These are phyloP conservation scores for Vitis rupestris DNA, from an alignment of 164 flowering plant genomes.

Conservation along the genomic window DNA sequence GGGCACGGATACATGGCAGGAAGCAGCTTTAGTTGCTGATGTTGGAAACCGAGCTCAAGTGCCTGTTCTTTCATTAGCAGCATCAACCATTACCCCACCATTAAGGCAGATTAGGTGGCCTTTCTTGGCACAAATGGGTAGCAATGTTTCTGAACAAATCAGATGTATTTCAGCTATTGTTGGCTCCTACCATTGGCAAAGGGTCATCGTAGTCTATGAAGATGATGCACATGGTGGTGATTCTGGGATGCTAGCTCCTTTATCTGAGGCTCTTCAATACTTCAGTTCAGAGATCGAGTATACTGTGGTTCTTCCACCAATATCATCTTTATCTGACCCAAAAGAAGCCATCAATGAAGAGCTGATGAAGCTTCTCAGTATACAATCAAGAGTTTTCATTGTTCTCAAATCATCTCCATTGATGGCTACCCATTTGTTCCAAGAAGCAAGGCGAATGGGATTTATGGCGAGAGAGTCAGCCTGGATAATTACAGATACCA, in stretches of 20 bases:
- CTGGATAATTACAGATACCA: conserved; percentile 34
- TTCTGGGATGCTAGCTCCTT: conserved; percentile 15
- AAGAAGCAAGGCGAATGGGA: conserved; percentile 33
- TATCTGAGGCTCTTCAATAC: conserved; percentile 26
- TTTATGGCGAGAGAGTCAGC: conserved; percentile 34
- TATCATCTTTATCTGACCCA: conserved; percentile 16
- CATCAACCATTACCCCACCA: conserved; percentile 27
- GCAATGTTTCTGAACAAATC: conserved; percentile 22
- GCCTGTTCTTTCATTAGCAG: conserved; percentile 43
- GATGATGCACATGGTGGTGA: conserved; percentile 34
- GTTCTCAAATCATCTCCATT: conserved; percentile 25
- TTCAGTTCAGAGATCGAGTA: conserved; percentile 31
- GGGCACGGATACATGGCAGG: conserved; percentile 44
- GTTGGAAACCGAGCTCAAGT: conserved; percentile 36
- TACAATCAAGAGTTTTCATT: conserved; percentile 30
- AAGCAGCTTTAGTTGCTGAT: conserved; percentile 42
- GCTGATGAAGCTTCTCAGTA: conserved; percentile 16
- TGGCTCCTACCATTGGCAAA: conserved; percentile 30
- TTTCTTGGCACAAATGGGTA: conserved; percentile 33
- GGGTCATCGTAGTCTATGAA: conserved; percentile 41
- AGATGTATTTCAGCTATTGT: conserved; percentile 37
- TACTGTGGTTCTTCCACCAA: conserved; percentile 35
- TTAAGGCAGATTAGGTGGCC: conserved; percentile 34
- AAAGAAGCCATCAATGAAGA: conserved; percentile 11
- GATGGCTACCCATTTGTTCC: conserved; percentile 25